These are phyloP conservation scores for Backusella luteola DNA, from an alignment of 192 early-diverging fungal genomes.

Conservation along the genomic window DNA sequence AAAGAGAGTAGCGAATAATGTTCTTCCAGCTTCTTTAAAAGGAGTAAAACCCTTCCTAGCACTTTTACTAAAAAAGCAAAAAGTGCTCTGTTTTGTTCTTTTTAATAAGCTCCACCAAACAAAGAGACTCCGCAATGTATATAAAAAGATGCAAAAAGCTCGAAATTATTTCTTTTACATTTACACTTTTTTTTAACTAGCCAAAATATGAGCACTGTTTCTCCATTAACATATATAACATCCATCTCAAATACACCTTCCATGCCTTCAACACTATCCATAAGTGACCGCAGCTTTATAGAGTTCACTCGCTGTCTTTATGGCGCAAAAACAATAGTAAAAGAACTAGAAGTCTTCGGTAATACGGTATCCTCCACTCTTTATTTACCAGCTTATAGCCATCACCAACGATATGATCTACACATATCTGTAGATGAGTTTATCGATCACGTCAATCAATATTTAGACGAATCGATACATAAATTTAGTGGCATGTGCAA, in stretches of 20 bases:
- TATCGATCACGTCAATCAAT: conserved; percentile 9
- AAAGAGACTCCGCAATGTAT: background rate
- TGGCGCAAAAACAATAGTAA: conserved; percentile 25
- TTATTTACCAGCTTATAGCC: background rate
- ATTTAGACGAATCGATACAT: conserved; percentile 16
- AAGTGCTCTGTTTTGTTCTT: conserved; percentile 10
- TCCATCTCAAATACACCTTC: background rate
- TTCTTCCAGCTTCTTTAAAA: background rate
- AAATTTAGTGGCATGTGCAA: conserved; percentile 26
- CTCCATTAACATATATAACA: background rate
- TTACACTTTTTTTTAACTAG: background rate
- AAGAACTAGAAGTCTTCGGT: conserved; percentile 22
- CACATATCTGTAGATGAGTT: conserved; percentile 13
- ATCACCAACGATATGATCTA: background rate
- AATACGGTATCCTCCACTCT: conserved; percentile 6
- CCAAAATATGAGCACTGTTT: background rate
- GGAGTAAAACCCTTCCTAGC: background rate
- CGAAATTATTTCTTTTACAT: background rate
- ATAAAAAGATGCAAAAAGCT: background rate
- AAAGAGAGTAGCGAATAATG: background rate
- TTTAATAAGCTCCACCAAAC: background rate
- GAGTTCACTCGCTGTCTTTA: conserved; percentile 27
- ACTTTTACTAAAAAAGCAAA: background rate
- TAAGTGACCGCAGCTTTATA: conserved; percentile 19
- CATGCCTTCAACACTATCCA: background rate